Evolutionary conservation across 129 eudicot genomes (phyloP), one percentile per base, ranked within the genome.

Genomic region (Flaveria trinervia): DNA sequence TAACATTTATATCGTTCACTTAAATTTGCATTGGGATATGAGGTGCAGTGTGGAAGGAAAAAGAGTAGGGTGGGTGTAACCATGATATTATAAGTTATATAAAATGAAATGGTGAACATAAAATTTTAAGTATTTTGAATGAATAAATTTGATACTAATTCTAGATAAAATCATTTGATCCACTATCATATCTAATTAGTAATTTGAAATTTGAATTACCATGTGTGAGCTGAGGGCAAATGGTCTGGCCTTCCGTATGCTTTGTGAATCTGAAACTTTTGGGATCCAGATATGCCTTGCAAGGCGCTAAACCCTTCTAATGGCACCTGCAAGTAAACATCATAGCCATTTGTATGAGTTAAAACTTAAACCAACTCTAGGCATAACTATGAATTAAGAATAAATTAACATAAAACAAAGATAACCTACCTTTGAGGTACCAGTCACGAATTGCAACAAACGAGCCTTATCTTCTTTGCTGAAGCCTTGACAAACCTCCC

Each of bases 401-500:
- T 51, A 28, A 43, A 15, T 9, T 28, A 14, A 71, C 41, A 67
- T 52, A 65, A 49, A 60, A 73, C 46, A 30, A 36, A 54, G 7
- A 52, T 82, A 64, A 15, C 69, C 45, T 28, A 92, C 99, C 97
- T 95, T 95, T 43, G 99, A 95, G 61, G 99, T 95, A 60, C 99
- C 99, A 9, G 99, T 95, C n/a, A 95, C 97, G 81, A 95, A 95
- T 79, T 95, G 99, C 57, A 95, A 82, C 30, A 95, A 86, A 50
- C 99, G 99, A 51, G 99, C 99, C 79, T 89, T 92, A n/a, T 95
- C 99, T 86, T 95, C 99, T 77, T 95, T 95, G 86, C 99, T 95
- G 77, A 95, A 89, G 55, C 83, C 89, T 82, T 91, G 97, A 80
- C 81, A 96, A 54, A 92, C 96, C 81, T 95, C 99, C 99, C 99